Percentiles rank a stretch among this genome's conserved stretches.
Conservation (phyloP, 192 early-diverging fungal species). For the Glomus cerebriforme region DNA sequence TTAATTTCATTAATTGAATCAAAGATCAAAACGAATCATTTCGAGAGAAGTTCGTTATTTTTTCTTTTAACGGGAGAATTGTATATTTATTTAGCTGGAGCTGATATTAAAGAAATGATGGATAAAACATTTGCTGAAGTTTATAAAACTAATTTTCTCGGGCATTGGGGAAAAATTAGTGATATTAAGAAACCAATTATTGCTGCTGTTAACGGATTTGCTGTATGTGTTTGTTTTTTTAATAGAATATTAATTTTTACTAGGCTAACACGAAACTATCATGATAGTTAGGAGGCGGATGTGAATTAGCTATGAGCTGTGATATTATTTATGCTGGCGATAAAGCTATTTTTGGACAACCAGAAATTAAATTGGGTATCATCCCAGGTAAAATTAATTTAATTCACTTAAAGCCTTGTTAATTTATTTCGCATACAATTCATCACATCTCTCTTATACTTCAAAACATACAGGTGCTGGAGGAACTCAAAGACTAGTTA, state of each 20-base stretch:
- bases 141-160: slow-evolving; percentile 91
- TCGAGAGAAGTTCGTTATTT: too few relatives aligned
- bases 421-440: slow-evolving; percentile 29
- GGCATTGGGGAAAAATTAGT: slow-evolving; percentile 92
- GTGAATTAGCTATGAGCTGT: slow-evolving; percentile 99
- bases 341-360: slow-evolving; percentile 95
- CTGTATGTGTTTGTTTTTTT: slow-evolving; percentile 53
- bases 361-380: slow-evolving; percentile 98
- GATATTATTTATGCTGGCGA: slow-evolving; percentile 99
- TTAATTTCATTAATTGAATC: too few relatives aligned
- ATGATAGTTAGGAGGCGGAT: slow-evolving; percentile 89
- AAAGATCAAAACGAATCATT: too few relatives aligned
- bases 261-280: not conserved
- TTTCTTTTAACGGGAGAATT: too few relatives aligned
- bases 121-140: slow-evolving; percentile 82
- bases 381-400: slow-evolving; percentile 71
- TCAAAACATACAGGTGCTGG: slow-evolving; percentile 55
- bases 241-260: not conserved
- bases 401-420: not conserved
- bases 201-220: slow-evolving; percentile 98
- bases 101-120: slow-evolving; percentile 99
- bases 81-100: slow-evolving; percentile 67
- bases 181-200: slow-evolving; percentile 93
- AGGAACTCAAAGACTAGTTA: slow-evolving; percentile 82
- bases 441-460: slow-evolving; percentile 35